Conservation (phyloP, 1,284 basidiomycete species). For the Ceratobasidium sp. region DNA sequence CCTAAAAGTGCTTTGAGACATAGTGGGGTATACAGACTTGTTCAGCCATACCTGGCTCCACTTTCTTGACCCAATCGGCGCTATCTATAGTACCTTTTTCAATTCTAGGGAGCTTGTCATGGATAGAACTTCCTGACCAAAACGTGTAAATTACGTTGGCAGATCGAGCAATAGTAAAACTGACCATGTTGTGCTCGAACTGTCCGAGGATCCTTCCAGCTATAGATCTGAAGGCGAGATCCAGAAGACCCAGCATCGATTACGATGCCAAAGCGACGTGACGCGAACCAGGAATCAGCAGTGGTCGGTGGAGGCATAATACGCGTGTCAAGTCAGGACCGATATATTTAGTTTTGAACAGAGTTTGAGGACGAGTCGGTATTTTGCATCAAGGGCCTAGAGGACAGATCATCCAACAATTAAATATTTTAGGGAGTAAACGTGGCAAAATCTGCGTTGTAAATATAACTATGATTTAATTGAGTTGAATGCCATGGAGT, state of each 20-base stretch:
- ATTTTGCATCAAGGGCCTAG: slow-evolving; percentile 7
- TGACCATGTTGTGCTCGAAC: slow-evolving; percentile 57
- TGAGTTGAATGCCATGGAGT: background rate
- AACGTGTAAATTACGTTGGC: slow-evolving; percentile 4
- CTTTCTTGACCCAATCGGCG: slow-evolving; percentile 90
- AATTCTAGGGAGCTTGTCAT: slow-evolving; percentile 76
- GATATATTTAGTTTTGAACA: background rate
- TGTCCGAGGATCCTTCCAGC: slow-evolving; percentile 87
- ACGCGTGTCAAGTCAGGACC: background rate
- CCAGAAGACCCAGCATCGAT: slow-evolving; percentile 99
- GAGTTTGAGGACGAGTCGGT: too few species aligned
- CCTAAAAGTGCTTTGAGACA: slow-evolving; percentile 65
- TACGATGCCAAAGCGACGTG: slow-evolving; percentile 92
- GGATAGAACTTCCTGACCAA: slow-evolving; percentile 62
- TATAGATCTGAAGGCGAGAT: slow-evolving; percentile 96
- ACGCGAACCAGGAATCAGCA: slow-evolving; percentile 77
- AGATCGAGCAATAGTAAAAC: slow-evolving; percentile 16
- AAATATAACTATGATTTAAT: background rate
- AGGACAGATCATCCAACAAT: slow-evolving; percentile 4
- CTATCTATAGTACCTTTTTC: slow-evolving; percentile 89
- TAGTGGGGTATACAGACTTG: slow-evolving; percentile 1
- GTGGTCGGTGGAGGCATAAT: slow-evolving; percentile 79
- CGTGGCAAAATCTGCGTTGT: slow-evolving; percentile 22
- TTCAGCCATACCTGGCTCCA: slow-evolving; percentile 86
- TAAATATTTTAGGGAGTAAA: slow-evolving; percentile 21